Evolutionary conservation across 2,329 filamentous ascomycete genomes (phyloP), one percentile per base, ranked within the genome.

Genomic region (Seiridium unicorne): DNA sequence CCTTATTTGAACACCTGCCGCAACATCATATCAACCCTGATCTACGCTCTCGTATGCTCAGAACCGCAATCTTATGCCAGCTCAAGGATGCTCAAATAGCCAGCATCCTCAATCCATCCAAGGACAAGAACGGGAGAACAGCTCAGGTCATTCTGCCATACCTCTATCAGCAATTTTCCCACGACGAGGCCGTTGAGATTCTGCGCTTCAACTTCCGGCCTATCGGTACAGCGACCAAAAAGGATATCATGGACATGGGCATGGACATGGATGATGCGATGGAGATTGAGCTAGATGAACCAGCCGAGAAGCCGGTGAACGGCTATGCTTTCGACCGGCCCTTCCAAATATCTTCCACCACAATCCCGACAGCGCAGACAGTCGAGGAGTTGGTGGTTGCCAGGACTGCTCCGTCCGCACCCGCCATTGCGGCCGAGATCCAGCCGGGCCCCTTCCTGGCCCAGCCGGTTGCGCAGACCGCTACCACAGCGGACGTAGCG

Each of bases 131-230:
- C 70, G 84, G 88, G 47, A 80, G 85, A 64, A 83, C 85, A 56
- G 85, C 87, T 62, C 82, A 90, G 35, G 95, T 89, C 72, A 89
- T 97, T 53, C 75, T 97, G 53, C 93, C 94, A 0, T 90, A 96
- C 67, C 77, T 97, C 34, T 84, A 87, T 6, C 83, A 87, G 58
- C 82, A 85, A 55, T 91, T 87, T 67, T 81, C 87, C 0, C 73
- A 81, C 9, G 84, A 89, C 55, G 79, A 84, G 60, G 84, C 83
- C 13, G 85, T 95, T 1, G 93, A 97, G 74, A 83, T 90, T 8
- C 73, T 97, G 59, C 79, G 84, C 51, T 84, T 81, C 65, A 86
- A 85, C 63, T 76, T 92, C 31, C 77, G 83, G 7, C 74, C 77
- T 3, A 70, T 69, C 6, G 67, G 67, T 26, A 72, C 68, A 32